phyloP scores from a whole-genome alignment of 2,329 filamentous ascomycete species.

The Esteya vermicola region DNA sequence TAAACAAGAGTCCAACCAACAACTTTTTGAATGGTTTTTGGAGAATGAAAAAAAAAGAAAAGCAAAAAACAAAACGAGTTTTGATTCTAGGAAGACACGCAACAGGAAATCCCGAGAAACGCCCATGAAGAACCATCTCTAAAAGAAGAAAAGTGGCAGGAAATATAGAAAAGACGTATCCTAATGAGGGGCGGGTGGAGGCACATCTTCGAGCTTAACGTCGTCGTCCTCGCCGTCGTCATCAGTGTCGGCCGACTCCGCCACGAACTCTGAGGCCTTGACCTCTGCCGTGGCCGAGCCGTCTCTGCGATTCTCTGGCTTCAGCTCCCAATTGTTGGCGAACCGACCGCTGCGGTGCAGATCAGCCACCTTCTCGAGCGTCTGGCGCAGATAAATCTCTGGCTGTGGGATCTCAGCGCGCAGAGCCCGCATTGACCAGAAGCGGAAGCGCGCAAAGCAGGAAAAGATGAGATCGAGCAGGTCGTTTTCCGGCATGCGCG shows the following conservation, averaged over 20 bases:
- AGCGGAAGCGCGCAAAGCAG: slow-evolving; percentile 73
- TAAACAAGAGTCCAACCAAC: too few species aligned
- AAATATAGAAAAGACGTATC: too few species aligned
- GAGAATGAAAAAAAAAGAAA: too few species aligned
- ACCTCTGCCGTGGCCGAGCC: slow-evolving; percentile 38
- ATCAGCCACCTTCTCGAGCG: slow-evolving; percentile 67
- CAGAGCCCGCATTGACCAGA: slow-evolving; percentile 87
- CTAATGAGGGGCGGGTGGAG: slow-evolving; percentile 12
- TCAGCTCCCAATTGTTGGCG: slow-evolving; percentile 73
- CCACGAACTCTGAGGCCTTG: slow-evolving; percentile 25
- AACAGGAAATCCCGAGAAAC: too few species aligned
- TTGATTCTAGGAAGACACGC: too few species aligned
- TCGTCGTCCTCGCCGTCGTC: slow-evolving; percentile 51
- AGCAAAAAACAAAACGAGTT: too few species aligned
- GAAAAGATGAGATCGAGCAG: slow-evolving; percentile 74
- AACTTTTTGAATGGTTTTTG: too few species aligned
- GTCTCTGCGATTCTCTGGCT: slow-evolving; percentile 46
- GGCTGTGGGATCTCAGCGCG: slow-evolving; percentile 69
- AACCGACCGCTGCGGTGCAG: slow-evolving; percentile 74
- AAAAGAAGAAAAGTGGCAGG: too few species aligned
- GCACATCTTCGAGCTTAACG: slow-evolving; percentile 70
- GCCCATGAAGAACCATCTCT: too few species aligned
- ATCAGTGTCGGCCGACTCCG: slow-evolving; percentile 31
- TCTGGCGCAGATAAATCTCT: slow-evolving; percentile 81
- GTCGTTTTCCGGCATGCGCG: slow-evolving; percentile 78